Conservation (phyloP, 2,329 filamentous ascomycete genomes). For the Fusarium torulosum region DNA sequence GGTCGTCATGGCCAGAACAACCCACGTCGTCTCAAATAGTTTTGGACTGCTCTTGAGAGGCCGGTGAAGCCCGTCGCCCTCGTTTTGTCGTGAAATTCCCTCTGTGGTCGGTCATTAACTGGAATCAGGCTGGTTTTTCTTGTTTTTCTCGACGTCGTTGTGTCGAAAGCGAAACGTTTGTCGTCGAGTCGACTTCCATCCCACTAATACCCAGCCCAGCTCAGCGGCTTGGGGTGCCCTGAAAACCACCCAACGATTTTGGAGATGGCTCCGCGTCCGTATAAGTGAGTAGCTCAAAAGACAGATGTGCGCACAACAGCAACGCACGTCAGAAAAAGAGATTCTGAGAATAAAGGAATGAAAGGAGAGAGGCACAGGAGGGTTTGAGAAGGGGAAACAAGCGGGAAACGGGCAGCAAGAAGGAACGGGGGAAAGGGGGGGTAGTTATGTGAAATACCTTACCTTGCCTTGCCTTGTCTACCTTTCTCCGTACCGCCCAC, state of each 20-base stretch:
- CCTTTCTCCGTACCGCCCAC: constrained; percentile 43
- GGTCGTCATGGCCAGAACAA: constrained; percentile 48
- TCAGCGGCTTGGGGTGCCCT: constrained; percentile 38
- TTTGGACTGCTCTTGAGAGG: constrained; percentile 38
- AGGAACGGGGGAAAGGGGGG: constrained; percentile 53
- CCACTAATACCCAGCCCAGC: constrained; percentile 34
- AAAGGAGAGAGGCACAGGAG: constrained; percentile 35
- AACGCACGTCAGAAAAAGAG: constrained; percentile 35
- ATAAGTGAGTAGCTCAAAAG: constrained; percentile 44
- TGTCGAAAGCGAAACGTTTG: constrained; percentile 5
- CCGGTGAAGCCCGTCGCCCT: constrained; percentile 39
- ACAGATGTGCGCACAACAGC: constrained; percentile 40
- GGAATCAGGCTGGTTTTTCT: constrained; percentile 14
- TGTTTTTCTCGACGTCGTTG: constrained; percentile 20
- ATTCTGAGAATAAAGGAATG: constrained; percentile 16
- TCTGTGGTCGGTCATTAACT: constrained; percentile 15
- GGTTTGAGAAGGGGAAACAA: constrained; percentile 44
- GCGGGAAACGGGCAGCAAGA: constrained; percentile 48
- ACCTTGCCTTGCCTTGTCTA: constrained; percentile 38
- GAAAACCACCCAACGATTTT: constrained; percentile 41
- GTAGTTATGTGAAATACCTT: constrained; percentile 55
- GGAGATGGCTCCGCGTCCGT: constrained; percentile 39
- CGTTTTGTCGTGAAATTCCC: constrained; percentile 23
- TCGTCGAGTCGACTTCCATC: constrained; percentile 18
- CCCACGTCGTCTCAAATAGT: constrained; percentile 46